phyloP scores from a whole-genome alignment of 495 filamentous ascomycete species.

The Penicillium manginii region DNA sequence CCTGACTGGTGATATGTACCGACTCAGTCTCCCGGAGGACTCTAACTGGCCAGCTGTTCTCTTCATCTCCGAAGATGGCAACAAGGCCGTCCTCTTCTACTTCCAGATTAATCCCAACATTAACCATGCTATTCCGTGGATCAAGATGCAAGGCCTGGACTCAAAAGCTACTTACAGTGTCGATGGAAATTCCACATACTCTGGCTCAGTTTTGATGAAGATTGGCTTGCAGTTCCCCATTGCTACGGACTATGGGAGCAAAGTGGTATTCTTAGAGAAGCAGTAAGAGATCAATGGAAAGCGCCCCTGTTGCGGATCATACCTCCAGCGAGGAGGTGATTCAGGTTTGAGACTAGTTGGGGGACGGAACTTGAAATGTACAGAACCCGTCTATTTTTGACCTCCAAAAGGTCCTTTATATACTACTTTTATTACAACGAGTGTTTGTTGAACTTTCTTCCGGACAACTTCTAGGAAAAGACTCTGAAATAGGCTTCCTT shows the following conservation, averaged over 20 bases:
- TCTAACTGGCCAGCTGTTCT: conserved; percentile 58
- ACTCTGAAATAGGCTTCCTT: no score
- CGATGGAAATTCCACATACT: conserved; percentile 43
- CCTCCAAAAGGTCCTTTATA: no score
- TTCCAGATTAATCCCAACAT: conserved; percentile 51
- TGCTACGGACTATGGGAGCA: conserved; percentile 44
- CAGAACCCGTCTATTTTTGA: no score
- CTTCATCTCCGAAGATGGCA: conserved; percentile 50
- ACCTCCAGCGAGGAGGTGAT: no score
- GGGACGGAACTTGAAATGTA: no score
- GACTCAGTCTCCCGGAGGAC: conserved; percentile 54
- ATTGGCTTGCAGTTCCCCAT: conserved; percentile 46
- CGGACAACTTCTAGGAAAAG: no score
- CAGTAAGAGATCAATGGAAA: conserved; percentile 4
- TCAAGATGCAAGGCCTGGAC: conserved; percentile 52
- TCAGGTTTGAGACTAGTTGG: no score
- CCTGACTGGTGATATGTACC: conserved; percentile 53
- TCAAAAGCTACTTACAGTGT: conserved; percentile 44
- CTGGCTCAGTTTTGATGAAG: conserved; percentile 55
- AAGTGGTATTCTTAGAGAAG: conserved; percentile 47
- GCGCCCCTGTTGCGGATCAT: no score
- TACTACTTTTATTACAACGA: no score
- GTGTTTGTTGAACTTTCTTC: no score
- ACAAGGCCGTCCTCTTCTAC: conserved; percentile 49
- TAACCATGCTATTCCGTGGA: conserved; percentile 46